Percentiles rank a stretch among this genome's conserved stretches.
Conservation (phyloP, 208 protist species). For the Wallacemonas sp. region DNA sequence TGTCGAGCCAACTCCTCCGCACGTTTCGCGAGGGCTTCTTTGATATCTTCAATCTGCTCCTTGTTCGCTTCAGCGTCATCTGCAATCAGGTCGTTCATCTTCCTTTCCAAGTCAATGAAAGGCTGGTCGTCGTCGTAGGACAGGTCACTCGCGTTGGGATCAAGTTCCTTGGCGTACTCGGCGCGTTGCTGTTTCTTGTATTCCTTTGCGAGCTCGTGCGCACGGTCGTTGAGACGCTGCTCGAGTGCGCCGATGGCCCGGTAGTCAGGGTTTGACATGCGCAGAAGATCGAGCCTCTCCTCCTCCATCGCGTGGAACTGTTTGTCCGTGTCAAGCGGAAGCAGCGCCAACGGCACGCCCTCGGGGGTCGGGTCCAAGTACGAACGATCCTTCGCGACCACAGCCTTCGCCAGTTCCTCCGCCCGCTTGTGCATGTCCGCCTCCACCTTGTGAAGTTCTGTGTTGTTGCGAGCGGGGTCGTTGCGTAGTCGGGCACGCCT, state of each 20-base stretch:
- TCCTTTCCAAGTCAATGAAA: conserved; percentile 50
- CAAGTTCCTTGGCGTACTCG: conserved; percentile 28
- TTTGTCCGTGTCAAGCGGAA: conserved; percentile 41
- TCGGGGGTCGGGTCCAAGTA: conserved; percentile 41
- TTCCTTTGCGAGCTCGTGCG: conserved; percentile 26
- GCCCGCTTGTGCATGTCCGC: conserved; percentile 39
- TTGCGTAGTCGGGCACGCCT: conserved; percentile 39
- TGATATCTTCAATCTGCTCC: conserved; percentile 19
- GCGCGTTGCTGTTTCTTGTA: conserved; percentile 28
- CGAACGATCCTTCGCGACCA: conserved; percentile 11
- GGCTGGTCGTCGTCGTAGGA: conserved; percentile 32
- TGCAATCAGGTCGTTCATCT: conserved; percentile 24
- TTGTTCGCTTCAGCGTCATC: neutral
- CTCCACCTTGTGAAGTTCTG: conserved; percentile 29
- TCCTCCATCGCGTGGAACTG: conserved; percentile 38
- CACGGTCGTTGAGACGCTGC: conserved; percentile 33
- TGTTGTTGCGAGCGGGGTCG: conserved; percentile 25
- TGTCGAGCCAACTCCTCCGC: conserved; percentile 28
- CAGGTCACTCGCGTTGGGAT: conserved; percentile 17
- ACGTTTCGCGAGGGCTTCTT: conserved; percentile 31
- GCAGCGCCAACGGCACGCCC: conserved; percentile 50
- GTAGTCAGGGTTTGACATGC: conserved; percentile 15
- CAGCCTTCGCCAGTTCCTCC: conserved; percentile 27
- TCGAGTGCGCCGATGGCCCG: conserved; percentile 28
- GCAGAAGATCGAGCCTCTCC: conserved; percentile 42